A percentile compares a stretch with the other conserved stretches of the same genome.
Conservation (phyloP, 805 yeast genomes). For the Metschnikowia arizonensis region DNA sequence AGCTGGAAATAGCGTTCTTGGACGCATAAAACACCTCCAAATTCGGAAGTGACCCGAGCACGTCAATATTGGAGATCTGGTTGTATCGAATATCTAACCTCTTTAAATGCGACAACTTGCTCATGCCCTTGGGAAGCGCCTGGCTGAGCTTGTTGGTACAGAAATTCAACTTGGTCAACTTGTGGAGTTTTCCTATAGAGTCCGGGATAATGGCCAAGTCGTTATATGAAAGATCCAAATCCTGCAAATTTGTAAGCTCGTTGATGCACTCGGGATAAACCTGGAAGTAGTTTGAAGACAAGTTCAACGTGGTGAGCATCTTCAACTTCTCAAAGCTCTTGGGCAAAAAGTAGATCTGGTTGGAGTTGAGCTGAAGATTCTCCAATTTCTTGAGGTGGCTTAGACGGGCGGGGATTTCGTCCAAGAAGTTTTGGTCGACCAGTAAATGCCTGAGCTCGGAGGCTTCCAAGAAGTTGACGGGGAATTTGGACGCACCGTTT, state of each 20-base stretch:
- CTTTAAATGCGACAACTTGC: constrained; percentile 52
- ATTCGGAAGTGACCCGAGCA: constrained; percentile 52
- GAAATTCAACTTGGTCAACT: constrained; percentile 64
- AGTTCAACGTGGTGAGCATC: constrained; percentile 56
- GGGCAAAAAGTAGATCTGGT: constrained; percentile 64
- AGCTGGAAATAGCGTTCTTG: constrained; percentile 69
- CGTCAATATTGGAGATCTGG: constrained; percentile 49
- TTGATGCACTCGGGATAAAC: constrained; percentile 63
- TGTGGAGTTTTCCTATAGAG: constrained; percentile 53
- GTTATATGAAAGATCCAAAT: constrained; percentile 81
- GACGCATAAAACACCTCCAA: constrained; percentile 71
- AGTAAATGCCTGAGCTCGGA: constrained; percentile 62
- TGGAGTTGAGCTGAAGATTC: constrained; percentile 66
- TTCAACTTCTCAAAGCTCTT: constrained; percentile 52
- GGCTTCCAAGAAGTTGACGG: constrained; percentile 68
- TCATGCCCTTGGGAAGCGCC: constrained; percentile 49
- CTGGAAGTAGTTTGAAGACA: constrained; percentile 72
- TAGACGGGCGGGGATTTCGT: constrained; percentile 55
- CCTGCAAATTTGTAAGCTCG: constrained; percentile 52
- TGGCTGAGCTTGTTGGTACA: constrained; percentile 65
- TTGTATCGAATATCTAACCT: constrained; percentile 79
- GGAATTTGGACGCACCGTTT: constrained; percentile 72
- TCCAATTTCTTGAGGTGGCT: constrained; percentile 51
- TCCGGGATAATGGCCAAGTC: constrained; percentile 58
- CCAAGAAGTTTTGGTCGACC: constrained; percentile 74